A percentile compares a stretch with the other conserved stretches of the same genome.
Evolutionary conservation across 331 rosid species (phyloP).

Genomic region (Pyracantha coccinea): DNA sequence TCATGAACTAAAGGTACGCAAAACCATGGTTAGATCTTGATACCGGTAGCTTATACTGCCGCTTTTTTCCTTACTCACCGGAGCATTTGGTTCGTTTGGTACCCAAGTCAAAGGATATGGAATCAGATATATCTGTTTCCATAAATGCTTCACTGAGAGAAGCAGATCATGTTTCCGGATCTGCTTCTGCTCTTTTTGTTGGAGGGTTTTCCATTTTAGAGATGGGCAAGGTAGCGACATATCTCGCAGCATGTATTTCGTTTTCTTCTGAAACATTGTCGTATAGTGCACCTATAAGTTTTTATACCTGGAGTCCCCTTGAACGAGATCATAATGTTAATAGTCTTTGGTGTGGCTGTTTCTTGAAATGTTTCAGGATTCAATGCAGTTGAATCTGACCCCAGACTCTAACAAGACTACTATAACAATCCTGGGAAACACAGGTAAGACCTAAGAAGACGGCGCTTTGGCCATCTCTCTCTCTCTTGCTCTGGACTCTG

Average conservation of each 20-base stretch:
- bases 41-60: slow-evolving; percentile 62
- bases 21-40: slow-evolving; percentile 86
- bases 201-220: slow-evolving; percentile 85
- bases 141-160: slow-evolving; percentile 56
- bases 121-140: slow-evolving; percentile 59
- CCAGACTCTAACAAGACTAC: slow-evolving; percentile 52
- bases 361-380: slow-evolving; percentile 30
- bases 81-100: slow-evolving; percentile 69
- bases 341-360: slow-evolving; percentile 13
- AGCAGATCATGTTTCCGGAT: slow-evolving; percentile 55
- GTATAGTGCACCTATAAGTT: not conserved
- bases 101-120: slow-evolving; percentile 63
- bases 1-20: slow-evolving; percentile 50
- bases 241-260: not conserved
- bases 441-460: slow-evolving; percentile 38
- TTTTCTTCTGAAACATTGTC: not conserved
- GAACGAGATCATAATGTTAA: not conserved
- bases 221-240: slow-evolving; percentile 51
- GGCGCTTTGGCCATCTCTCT: not conserved
- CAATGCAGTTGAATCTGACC: slow-evolving; percentile 61
- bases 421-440: slow-evolving; percentile 84
- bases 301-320: not conserved
- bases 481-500: not conserved
- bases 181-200: slow-evolving; percentile 73
- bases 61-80: slow-evolving; percentile 85